Evolutionary conservation across 345 rosid species (phyloP).

Genomic region (Bruguiera gymnorhiza): DNA sequence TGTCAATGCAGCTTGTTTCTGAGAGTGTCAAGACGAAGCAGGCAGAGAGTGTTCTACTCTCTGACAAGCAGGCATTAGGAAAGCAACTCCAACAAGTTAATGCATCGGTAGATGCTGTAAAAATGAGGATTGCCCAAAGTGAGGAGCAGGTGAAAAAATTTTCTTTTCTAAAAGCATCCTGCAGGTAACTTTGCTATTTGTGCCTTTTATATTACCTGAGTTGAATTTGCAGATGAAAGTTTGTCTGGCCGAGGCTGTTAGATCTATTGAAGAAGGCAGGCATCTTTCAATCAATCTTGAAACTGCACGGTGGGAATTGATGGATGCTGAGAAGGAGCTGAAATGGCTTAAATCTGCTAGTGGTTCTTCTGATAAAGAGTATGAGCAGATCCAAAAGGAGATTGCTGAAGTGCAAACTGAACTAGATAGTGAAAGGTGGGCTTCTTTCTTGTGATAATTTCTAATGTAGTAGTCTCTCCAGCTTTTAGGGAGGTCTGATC

Average conservation of each 20-base stretch:
- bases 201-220: neutral
- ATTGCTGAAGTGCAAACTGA: constrained; percentile 47
- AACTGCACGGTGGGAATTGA: constrained; percentile 69
- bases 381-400: constrained; percentile 66
- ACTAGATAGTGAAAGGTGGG: constrained; percentile 67
- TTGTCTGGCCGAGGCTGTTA: constrained; percentile 57
- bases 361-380: constrained; percentile 74
- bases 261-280: constrained; percentile 66
- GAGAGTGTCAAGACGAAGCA: constrained; percentile 94
- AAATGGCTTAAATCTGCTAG: constrained; percentile 75
- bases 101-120: constrained; percentile 52
- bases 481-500: no score
- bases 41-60: constrained; percentile 55
- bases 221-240: constrained; percentile 65
- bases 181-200: neutral
- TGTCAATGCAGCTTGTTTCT: constrained; percentile 77
- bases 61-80: constrained; percentile 69
- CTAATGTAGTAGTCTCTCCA: no score
- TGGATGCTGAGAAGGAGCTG: constrained; percentile 81
- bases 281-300: constrained; percentile 58
- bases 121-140: constrained; percentile 53
- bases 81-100: constrained; percentile 77
- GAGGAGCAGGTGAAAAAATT: constrained; percentile 67
- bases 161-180: neutral
- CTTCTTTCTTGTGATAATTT: constrained; percentile 2